Base-by-base conservation (phyloP, 164 flowering plant species). In the Akebia trifoliata region DNA sequence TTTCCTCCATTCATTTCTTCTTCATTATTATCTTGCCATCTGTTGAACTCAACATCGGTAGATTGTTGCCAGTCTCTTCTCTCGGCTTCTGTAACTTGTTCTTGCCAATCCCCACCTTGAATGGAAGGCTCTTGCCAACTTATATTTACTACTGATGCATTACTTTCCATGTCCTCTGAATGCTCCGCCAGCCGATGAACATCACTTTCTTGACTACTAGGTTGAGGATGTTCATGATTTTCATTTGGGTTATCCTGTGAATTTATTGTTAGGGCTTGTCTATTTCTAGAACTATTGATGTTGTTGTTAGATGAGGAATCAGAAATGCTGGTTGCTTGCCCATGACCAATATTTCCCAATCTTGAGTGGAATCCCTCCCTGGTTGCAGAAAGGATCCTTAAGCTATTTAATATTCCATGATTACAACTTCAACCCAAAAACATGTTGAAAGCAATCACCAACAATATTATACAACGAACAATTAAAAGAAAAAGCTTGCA, bases 351-450 rank as follows among this genome's bases (percentile, higher is more conserved):
- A 57, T 42, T 84, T 69, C 87, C 95, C 46, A 83, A 71, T 69
- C 95, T 80, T 61, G 76, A 83, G 31, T 84, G 95, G 50, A 94
- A 86, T 18, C 96, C 97, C 44, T 86, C 92, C 91, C 96, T 90
- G 71, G 44, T 61, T 43, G 39, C 56, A 42, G 56, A 21, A 64
- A 56, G 18, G 42, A 22, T 20, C n/a, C n/a, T n/a, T n/a, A n/a
- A n/a, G n/a, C n/a, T n/a, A n/a, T n/a, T n/a, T n/a, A n/a, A n/a
- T n/a, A n/a, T n/a, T n/a, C n/a, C n/a, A n/a, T n/a, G n/a, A n/a
- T n/a, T n/a, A n/a, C n/a, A n/a, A n/a, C n/a, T n/a, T n/a, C n/a
- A n/a, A n/a, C n/a, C n/a, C n/a, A n/a, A n/a, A n/a, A n/a, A n/a
- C n/a, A n/a, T n/a, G n/a, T n/a, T n/a, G n/a, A n/a, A n/a, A n/a